Evolutionary conservation across 345 rosid species (phyloP).

Genomic region (Cardamine chenopodiifolia): DNA sequence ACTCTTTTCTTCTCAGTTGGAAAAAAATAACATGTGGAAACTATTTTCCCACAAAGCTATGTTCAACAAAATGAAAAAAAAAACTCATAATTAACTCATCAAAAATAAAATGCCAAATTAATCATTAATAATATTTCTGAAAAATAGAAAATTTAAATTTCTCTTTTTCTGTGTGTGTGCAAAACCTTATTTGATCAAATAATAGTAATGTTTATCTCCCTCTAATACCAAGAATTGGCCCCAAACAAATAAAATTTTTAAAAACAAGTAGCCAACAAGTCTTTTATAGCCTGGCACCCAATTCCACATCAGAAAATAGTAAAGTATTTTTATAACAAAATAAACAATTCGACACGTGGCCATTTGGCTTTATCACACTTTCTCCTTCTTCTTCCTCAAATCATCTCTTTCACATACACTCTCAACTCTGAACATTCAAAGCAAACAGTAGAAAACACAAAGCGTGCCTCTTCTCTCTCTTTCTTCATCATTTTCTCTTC

Average conservation of each 20-base stretch:
- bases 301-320: slow-evolving; percentile 18
- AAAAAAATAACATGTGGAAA: background rate
- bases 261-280: background rate
- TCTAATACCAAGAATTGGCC: too few species aligned
- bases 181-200: too few species aligned
- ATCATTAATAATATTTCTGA: background rate
- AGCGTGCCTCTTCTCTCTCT: slow-evolving; percentile 30
- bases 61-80: background rate
- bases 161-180: too few species aligned
- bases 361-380: too few species aligned
- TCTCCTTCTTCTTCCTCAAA: background rate
- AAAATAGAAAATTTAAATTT: too few species aligned
- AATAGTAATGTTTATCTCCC: too few species aligned
- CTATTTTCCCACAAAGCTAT: background rate
- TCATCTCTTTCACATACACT: background rate
- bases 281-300: slow-evolving; percentile 19
- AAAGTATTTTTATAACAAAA: background rate
- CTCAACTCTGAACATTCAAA: slow-evolving; percentile 16
- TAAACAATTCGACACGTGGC: slow-evolving; percentile 32
- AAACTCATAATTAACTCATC: background rate
- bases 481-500: slow-evolving; percentile 28
- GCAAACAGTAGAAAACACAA: background rate
- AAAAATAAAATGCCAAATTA: background rate
- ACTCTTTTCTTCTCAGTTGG: background rate
- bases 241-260: too few species aligned